These are phyloP conservation scores for Eleusine coracana DNA, from an alignment of 176 grass and related monocot species.

Conservation along the genomic window DNA sequence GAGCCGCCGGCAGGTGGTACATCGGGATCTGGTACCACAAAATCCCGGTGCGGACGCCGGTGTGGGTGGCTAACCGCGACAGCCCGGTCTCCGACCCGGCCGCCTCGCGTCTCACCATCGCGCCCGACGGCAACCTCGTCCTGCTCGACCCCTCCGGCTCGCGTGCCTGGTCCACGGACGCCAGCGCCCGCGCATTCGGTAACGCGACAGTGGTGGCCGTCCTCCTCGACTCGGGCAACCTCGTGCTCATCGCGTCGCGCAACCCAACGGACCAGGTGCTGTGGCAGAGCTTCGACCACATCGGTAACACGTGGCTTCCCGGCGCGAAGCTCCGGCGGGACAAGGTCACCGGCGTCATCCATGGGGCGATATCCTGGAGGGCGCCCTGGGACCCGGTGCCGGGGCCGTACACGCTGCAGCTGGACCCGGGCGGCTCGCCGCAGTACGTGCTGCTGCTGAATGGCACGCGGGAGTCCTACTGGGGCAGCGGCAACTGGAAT, in stretches of 20 bases:
- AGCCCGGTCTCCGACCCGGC: slow-evolving; percentile 25
- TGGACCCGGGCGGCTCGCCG: slow-evolving; percentile 42
- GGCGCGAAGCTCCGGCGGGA: slow-evolving; percentile 45
- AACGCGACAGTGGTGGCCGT: slow-evolving; percentile 2
- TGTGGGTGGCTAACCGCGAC: slow-evolving; percentile 60
- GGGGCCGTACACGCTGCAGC: slow-evolving; percentile 37
- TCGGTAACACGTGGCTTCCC: slow-evolving; percentile 55
- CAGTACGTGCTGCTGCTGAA: slow-evolving; percentile 46
- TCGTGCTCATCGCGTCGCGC: slow-evolving; percentile 31
- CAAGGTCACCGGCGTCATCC: slow-evolving; percentile 34
- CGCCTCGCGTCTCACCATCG: slow-evolving; percentile 22
- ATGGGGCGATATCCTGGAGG: slow-evolving; percentile 41
- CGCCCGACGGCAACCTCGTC: slow-evolving; percentile 35
- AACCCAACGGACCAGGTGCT: slow-evolving; percentile 7
- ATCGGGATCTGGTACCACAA: slow-evolving; percentile 50
- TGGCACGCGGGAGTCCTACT: slow-evolving; percentile 32
- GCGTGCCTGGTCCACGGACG: slow-evolving; percentile 41
- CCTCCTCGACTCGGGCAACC: slow-evolving; percentile 45
- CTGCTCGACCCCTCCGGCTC: slow-evolving; percentile 19
- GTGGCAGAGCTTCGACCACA: slow-evolving; percentile 64
- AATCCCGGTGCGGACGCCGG: slow-evolving; percentile 13
- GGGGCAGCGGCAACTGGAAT: slow-evolving; percentile 47
- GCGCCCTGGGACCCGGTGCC: slow-evolving; percentile 34
- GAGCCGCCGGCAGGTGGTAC: slow-evolving; percentile 20
- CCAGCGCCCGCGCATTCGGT: neutral